Evolutionary conservation across 2,329 filamentous ascomycete species (phyloP).

Genomic region (Cladosporium sp.): DNA sequence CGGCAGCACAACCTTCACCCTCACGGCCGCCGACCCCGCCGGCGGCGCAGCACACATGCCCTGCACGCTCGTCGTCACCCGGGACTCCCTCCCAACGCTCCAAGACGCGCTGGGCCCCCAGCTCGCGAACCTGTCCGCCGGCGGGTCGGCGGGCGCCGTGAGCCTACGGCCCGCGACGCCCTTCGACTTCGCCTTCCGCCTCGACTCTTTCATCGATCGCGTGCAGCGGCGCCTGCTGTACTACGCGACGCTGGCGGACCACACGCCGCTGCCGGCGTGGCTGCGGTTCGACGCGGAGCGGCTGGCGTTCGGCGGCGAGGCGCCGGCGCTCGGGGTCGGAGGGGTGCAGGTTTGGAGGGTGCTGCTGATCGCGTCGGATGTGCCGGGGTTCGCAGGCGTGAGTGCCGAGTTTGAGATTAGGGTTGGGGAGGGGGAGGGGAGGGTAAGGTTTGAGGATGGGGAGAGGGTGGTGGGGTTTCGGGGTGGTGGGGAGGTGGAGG

Average conservation of each 20-base stretch:
- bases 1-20: constrained; percentile 55
- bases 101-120: constrained; percentile 53
- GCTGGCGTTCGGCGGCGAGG: constrained; percentile 64
- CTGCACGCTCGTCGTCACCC: constrained; percentile 65
- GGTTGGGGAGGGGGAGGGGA: constrained; percentile 65
- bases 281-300: constrained; percentile 61
- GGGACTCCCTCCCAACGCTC: constrained; percentile 49
- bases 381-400: constrained; percentile 67
- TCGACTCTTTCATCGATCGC: constrained; percentile 54
- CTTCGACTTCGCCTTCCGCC: constrained; percentile 39
- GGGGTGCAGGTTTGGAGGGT: constrained; percentile 68
- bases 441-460: constrained; percentile 55
- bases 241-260: constrained; percentile 69
- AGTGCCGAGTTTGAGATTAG: constrained; percentile 63
- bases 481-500: constrained; percentile 27
- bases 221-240: constrained; percentile 50
- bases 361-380: constrained; percentile 69
- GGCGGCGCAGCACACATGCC: constrained; percentile 62
- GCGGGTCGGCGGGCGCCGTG: no score
- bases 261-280: constrained; percentile 83
- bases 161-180: no score
- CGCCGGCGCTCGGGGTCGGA: constrained; percentile 61
- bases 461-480: constrained; percentile 27
- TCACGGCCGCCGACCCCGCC: constrained; percentile 63
- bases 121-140: constrained; percentile 35